These are phyloP conservation scores for Ambrosia artemisiifolia DNA, from an alignment of 129 eudicot species.

Conservation along the genomic window DNA sequence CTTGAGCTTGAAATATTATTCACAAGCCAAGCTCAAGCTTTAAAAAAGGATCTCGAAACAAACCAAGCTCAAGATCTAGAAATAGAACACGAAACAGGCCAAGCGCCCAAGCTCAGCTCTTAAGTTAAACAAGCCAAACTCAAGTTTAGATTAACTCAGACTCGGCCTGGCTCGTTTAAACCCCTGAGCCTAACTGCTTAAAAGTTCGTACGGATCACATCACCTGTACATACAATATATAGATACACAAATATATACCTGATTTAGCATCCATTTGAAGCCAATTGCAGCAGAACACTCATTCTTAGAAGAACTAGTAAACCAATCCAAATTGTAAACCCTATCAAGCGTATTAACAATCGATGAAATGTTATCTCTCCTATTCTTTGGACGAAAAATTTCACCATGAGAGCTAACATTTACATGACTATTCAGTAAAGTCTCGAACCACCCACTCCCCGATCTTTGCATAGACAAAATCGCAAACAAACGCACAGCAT, in stretches of 20 bases:
- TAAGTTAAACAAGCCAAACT: no score
- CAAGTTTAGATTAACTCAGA: no score
- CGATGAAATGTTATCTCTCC: constrained; percentile 62
- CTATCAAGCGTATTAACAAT: constrained; percentile 64
- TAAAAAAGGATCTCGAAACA: no score
- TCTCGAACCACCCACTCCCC: constrained; percentile 98
- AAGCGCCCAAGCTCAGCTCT: no score
- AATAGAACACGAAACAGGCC: no score
- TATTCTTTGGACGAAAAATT: constrained; percentile 58
- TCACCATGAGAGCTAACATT: constrained; percentile 92
- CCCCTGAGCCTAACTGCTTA: no score
- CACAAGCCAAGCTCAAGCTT: no score
- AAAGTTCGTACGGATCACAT: no score
- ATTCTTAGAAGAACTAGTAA: constrained; percentile 89
- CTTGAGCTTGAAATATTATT: no score
- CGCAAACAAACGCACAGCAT: constrained; percentile 67
- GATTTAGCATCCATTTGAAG: constrained; percentile 99
- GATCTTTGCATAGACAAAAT: constrained; percentile 90
- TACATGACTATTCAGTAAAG: constrained; percentile 76
- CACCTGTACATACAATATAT: no score
- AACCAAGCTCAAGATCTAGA: no score
- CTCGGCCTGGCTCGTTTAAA: no score
- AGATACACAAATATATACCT: constrained; percentile 37
- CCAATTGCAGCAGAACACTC: constrained; percentile 90
- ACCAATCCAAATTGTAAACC: constrained; percentile 81